Conservation (phyloP, 73 alveolate genomes). For the Paramecium primaurelia region DNA sequence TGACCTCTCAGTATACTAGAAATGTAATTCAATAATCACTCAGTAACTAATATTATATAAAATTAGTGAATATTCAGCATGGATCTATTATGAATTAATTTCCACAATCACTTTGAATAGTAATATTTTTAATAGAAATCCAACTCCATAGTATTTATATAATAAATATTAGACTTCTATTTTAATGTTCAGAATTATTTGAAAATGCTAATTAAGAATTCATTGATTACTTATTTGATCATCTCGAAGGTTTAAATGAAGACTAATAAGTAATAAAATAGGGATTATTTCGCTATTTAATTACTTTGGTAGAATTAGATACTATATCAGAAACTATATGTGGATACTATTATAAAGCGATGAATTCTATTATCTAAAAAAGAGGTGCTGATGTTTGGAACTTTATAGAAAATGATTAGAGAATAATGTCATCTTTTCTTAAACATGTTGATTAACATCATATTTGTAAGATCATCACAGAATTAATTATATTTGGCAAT, state of each 20-base stretch:
- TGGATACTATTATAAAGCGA: background rate
- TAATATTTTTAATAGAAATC: background rate
- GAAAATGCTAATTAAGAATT: background rate
- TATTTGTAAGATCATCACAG: background rate
- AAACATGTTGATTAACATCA: background rate
- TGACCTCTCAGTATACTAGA: background rate
- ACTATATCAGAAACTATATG: background rate
- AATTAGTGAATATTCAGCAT: background rate
- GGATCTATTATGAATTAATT: background rate
- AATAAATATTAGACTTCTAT: background rate
- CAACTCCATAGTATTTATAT: background rate
- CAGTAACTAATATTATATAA: background rate
- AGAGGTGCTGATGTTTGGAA: background rate
- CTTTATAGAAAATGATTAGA: background rate
- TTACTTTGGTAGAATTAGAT: background rate
- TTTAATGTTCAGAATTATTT: background rate
- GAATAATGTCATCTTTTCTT: background rate
- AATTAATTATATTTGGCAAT: background rate
- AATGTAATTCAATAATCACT: background rate
- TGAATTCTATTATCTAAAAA: background rate
- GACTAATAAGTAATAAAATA: background rate
- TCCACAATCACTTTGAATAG: background rate
- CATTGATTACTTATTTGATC: background rate
- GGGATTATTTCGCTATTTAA: background rate
- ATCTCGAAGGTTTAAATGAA: background rate